A percentile compares a stretch with the other conserved stretches of the same genome.
Evolutionary conservation across 306 rosid species (phyloP).

Genomic region (Fragaria ananassa): DNA sequence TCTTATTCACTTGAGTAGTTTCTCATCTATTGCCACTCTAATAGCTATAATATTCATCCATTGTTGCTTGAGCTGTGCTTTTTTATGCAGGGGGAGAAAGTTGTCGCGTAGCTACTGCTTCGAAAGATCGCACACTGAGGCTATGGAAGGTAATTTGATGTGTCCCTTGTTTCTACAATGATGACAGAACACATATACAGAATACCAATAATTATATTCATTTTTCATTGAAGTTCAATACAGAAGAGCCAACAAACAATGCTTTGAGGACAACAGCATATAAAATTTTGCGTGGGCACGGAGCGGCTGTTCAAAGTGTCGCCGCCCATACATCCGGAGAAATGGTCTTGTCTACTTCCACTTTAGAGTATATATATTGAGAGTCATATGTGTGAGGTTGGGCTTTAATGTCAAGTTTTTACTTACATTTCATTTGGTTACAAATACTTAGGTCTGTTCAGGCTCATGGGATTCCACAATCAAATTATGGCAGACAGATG

Average conservation of each 20-base stretch:
- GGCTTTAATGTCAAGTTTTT: constrained; percentile 18
- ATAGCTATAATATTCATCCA: neutral
- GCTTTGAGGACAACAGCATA: constrained; percentile 55
- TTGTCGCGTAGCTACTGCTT: constrained; percentile 66
- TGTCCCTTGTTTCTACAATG: constrained; percentile 11
- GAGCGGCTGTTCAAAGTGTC: constrained; percentile 70
- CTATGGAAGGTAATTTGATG: constrained; percentile 80
- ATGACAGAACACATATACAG: constrained; percentile 17
- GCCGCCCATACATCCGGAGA: constrained; percentile 65
- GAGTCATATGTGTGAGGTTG: constrained; percentile 6
- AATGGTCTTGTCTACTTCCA: constrained; percentile 45
- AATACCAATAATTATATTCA: constrained; percentile 9
- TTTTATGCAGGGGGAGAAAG: constrained; percentile 43
- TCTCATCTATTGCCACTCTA: neutral
- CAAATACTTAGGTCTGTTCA: constrained; percentile 67
- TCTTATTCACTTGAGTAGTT: neutral
- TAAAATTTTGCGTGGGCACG: constrained; percentile 81
- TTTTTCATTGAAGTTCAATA: constrained; percentile 45
- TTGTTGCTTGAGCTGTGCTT: neutral
- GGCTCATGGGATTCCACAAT: constrained; percentile 93
- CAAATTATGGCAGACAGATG: constrained; percentile 71
- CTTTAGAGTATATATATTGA: constrained; percentile 2
- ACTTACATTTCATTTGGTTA: constrained; percentile 8
- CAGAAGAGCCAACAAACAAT: constrained; percentile 42
- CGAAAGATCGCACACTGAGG: constrained; percentile 80